A percentile compares a stretch with the other conserved stretches of the same genome.
Conservation (phyloP, 148 eudicot species). For the Camellia sinensis region DNA sequence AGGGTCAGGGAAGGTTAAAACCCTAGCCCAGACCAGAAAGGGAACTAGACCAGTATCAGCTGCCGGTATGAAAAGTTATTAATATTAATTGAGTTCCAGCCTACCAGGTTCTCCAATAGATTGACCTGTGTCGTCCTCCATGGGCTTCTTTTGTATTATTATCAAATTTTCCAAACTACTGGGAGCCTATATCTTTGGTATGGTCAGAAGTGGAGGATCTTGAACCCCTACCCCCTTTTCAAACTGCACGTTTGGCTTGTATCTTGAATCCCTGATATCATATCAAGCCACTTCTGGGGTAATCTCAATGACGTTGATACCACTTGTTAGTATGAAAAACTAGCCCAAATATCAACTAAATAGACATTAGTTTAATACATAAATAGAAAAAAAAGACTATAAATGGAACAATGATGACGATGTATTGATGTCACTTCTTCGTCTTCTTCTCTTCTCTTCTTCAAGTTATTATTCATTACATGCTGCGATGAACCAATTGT, state of each 20-base stretch:
- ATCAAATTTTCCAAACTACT: not conserved
- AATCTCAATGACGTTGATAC: not conserved
- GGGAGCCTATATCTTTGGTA: not conserved
- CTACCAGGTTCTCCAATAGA: too few species aligned
- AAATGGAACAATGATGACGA: not conserved
- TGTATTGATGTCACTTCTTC: not conserved
- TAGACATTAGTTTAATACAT: not conserved
- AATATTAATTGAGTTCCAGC: too few species aligned
- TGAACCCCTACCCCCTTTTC: not conserved
- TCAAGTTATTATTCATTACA: not conserved
- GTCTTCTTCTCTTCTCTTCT: not conserved
- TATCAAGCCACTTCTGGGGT: not conserved
- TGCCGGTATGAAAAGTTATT: too few species aligned
- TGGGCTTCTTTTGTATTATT: too few species aligned
- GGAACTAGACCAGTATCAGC: too few species aligned
- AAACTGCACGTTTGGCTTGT: not conserved
- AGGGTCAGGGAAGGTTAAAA: too few species aligned
- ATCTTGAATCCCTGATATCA: not conserved
- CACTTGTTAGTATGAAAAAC: not conserved
- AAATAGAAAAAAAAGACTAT: not conserved
- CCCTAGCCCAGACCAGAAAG: too few species aligned
- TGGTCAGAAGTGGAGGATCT: not conserved
- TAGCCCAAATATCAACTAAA: not conserved
- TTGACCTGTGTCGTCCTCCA: too few species aligned
- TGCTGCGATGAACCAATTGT: not conserved